Evolutionary conservation across 306 rosid genomes (phyloP).

Genomic region (Elaeagnus macrophylla): DNA sequence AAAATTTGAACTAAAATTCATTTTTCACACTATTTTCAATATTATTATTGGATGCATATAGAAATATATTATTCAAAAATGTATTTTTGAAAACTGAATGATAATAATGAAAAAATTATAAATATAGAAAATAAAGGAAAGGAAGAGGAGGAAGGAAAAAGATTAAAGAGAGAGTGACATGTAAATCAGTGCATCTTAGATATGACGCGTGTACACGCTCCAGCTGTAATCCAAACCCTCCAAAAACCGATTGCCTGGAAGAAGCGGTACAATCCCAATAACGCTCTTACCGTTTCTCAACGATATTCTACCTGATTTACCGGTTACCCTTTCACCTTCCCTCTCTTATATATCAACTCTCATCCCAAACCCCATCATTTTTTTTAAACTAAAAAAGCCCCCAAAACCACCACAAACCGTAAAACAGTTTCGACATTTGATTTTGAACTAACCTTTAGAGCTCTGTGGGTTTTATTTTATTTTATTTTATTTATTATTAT

Average conservation of each 20-base stretch:
- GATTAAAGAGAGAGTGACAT: neutral
- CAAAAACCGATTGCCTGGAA: constrained; percentile 54
- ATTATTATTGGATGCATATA: no score
- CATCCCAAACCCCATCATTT: neutral
- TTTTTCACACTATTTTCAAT: no score
- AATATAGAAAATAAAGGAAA: constrained; percentile 5
- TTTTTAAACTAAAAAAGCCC: neutral
- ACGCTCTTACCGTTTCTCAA: constrained; percentile 23
- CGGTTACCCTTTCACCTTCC: constrained; percentile 44
- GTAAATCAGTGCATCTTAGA: constrained; percentile 6
- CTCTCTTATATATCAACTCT: constrained; percentile 9
- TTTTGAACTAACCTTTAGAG: neutral
- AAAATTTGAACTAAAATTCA: no score
- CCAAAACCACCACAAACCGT: neutral
- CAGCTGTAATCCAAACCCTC: constrained; percentile 88
- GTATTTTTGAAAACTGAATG: no score
- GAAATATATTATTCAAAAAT: no score
- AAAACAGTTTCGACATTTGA: neutral
- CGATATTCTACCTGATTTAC: constrained; percentile 41
- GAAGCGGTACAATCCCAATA: constrained; percentile 58
- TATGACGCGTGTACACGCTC: constrained; percentile 74
- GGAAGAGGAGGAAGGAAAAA: constrained; percentile 1
- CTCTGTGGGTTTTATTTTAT: neutral
- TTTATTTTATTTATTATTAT: no score
- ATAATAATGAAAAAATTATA: neutral